Conservation (phyloP, 1,284 basidiomycete species). For the Xanthoconium separans region DNA sequence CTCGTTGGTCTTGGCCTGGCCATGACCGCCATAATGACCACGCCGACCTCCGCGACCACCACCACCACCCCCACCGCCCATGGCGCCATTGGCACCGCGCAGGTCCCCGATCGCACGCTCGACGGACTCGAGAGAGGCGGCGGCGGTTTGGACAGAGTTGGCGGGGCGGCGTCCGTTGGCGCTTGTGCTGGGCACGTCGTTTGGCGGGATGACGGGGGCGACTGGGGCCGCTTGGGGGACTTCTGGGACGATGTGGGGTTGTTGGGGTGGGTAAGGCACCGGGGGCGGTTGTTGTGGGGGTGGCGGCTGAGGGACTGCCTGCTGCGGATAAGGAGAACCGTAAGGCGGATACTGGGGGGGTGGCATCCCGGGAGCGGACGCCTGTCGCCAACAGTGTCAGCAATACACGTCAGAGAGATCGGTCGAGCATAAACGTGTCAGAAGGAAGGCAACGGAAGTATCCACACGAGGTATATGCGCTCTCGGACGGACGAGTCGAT, state of each 20-base stretch:
- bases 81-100: constrained; percentile 49
- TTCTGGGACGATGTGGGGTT: constrained; percentile 28
- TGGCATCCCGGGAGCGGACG: constrained; percentile 34
- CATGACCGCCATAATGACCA: constrained; percentile 31
- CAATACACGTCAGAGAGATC: not conserved
- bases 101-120: constrained; percentile 78
- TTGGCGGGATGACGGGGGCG: constrained; percentile 8
- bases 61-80: constrained; percentile 42
- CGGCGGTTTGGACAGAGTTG: constrained; percentile 64
- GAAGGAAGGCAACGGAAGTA: constrained; percentile 62
- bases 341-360: constrained; percentile 33
- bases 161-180: constrained; percentile 29
- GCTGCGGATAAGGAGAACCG: constrained; percentile 29
- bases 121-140: constrained; percentile 73
- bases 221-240: constrained; percentile 23
- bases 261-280: constrained; percentile 26
- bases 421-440: constrained; percentile 28
- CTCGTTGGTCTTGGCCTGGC: constrained; percentile 27
- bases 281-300: constrained; percentile 25
- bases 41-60: no score
- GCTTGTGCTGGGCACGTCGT: constrained; percentile 26
- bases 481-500: constrained; percentile 45
- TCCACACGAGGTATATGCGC: constrained; percentile 54
- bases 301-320: constrained; percentile 27
- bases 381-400: constrained; percentile 27